phyloP scores from a whole-genome alignment of 164 flowering plant species.

The Stephania cephalantha region DNA sequence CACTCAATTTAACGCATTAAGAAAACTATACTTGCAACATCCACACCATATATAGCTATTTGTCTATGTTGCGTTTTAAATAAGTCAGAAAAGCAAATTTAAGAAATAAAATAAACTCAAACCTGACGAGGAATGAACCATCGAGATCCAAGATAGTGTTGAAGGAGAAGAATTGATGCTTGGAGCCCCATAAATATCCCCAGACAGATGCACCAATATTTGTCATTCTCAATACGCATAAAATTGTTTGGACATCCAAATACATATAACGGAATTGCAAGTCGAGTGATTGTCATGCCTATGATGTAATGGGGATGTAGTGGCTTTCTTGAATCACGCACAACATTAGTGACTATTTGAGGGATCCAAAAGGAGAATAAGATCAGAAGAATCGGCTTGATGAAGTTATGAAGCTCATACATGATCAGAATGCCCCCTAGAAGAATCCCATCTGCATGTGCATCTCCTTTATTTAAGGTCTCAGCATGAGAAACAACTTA shows the following conservation, averaged over 20 bases:
- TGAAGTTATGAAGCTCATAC: slow-evolving; percentile 80
- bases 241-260: slow-evolving; percentile 95
- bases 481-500: neutral
- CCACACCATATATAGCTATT: neutral
- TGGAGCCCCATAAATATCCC: slow-evolving; percentile 64
- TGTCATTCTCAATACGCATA: slow-evolving; percentile 86
- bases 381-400: slow-evolving; percentile 71
- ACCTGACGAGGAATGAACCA: slow-evolving; percentile 99
- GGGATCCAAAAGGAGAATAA: slow-evolving; percentile 98
- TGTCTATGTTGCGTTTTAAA: neutral
- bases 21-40: neutral
- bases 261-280: slow-evolving; percentile 83
- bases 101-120: slow-evolving; percentile 5
- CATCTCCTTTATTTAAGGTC: neutral
- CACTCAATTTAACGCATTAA: neutral
- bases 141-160: slow-evolving; percentile 92
- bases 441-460: slow-evolving; percentile 89
- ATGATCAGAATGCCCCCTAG: slow-evolving; percentile 90
- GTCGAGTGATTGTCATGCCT: slow-evolving; percentile 82
- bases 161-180: slow-evolving; percentile 79
- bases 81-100: neutral
- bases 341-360: slow-evolving; percentile 73
- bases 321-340: slow-evolving; percentile 91
- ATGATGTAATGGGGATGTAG: slow-evolving; percentile 90
- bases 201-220: slow-evolving; percentile 75